These are phyloP conservation scores for Didymella pinodella DNA, from an alignment of 2,329 filamentous ascomycete species.

Conservation along the genomic window DNA sequence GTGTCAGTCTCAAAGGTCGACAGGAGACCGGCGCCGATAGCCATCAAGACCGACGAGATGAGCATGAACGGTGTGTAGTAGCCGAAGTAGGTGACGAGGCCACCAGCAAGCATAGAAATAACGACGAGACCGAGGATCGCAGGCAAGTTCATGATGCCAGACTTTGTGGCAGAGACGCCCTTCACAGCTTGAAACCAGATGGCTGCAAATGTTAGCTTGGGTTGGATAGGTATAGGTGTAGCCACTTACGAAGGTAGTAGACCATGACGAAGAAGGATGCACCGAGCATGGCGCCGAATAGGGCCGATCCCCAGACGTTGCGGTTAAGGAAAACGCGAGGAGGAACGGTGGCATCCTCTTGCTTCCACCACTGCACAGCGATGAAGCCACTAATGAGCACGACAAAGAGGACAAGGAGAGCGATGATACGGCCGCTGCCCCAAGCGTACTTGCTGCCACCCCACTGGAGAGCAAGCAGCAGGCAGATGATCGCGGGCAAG, in stretches of 20 bases:
- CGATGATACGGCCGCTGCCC: slow-evolving; percentile 56
- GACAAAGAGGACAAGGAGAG: slow-evolving; percentile 56
- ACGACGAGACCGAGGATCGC: slow-evolving; percentile 57
- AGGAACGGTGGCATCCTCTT: slow-evolving; percentile 57
- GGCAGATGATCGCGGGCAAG: slow-evolving; percentile 57
- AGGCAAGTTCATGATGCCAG: slow-evolving; percentile 59
- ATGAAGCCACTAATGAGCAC: slow-evolving; percentile 55
- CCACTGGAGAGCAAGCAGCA: slow-evolving; percentile 61
- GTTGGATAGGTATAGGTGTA: not conserved
- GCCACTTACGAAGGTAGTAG: slow-evolving; percentile 52
- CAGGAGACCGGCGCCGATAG: slow-evolving; percentile 57
- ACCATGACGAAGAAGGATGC: slow-evolving; percentile 55
- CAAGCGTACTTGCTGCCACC: slow-evolving; percentile 59
- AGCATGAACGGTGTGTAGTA: slow-evolving; percentile 62
- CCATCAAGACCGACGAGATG: slow-evolving; percentile 52
- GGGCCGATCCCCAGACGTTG: slow-evolving; percentile 53
- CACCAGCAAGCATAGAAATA: slow-evolving; percentile 53
- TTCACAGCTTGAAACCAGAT: slow-evolving; percentile 62
- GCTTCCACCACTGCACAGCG: slow-evolving; percentile 54
- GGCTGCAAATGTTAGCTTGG: slow-evolving; percentile 32
- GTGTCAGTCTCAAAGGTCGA: slow-evolving; percentile 54
- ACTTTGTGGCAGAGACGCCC: slow-evolving; percentile 55
- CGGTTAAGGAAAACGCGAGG: slow-evolving; percentile 57
- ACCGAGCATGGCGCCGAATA: slow-evolving; percentile 54
- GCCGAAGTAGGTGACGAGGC: slow-evolving; percentile 52